Conservation (phyloP, 2,329 filamentous ascomycete genomes). For the Colletotrichum trifolii region DNA sequence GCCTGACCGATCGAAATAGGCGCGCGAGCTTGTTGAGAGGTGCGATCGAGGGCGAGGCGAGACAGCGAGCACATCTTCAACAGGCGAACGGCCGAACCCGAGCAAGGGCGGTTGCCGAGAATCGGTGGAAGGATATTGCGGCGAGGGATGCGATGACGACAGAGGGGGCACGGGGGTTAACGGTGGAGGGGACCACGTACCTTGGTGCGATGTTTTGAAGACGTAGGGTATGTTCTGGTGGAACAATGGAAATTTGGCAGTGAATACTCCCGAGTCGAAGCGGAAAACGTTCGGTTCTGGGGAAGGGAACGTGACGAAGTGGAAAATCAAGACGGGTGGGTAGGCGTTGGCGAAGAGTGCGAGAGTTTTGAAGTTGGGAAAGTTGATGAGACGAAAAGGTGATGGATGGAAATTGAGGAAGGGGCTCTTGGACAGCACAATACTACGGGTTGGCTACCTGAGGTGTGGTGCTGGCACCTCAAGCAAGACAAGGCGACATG, state of each 20-base stretch:
- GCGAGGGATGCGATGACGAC: conserved; percentile 52
- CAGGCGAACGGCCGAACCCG: conserved; percentile 13
- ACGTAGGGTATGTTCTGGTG: conserved; percentile 32
- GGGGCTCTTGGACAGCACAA: conserved; percentile 43
- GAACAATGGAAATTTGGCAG: conserved; percentile 31
- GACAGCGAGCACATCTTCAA: conserved; percentile 17
- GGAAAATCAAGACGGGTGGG: conserved; percentile 36
- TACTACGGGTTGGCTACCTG: conserved; percentile 10
- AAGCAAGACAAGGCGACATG: conserved; percentile 36
- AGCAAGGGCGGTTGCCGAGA: conserved; percentile 29
- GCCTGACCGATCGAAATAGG: conserved; percentile 33
- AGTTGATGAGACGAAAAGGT: conserved; percentile 48
- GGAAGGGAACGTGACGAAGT: conserved; percentile 37
- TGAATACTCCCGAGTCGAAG: conserved; percentile 29
- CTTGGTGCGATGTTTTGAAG: conserved; percentile 37
- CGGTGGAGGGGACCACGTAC: conserved; percentile 38
- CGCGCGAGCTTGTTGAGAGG: conserved; percentile 25
- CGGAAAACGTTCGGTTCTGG: conserved; percentile 24
- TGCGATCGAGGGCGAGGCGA: conserved; percentile 25
- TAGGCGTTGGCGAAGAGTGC: conserved; percentile 41
- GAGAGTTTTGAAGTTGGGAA: conserved; percentile 44
- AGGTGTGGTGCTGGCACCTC: neutral
- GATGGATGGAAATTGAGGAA: conserved; percentile 46
- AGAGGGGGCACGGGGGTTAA: conserved; percentile 47
- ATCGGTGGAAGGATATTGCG: conserved; percentile 33